Evolutionary conservation across 2,329 filamentous ascomycete genomes (phyloP), one percentile per base, ranked within the genome.

Genomic region (Xylariaceae sp.): DNA sequence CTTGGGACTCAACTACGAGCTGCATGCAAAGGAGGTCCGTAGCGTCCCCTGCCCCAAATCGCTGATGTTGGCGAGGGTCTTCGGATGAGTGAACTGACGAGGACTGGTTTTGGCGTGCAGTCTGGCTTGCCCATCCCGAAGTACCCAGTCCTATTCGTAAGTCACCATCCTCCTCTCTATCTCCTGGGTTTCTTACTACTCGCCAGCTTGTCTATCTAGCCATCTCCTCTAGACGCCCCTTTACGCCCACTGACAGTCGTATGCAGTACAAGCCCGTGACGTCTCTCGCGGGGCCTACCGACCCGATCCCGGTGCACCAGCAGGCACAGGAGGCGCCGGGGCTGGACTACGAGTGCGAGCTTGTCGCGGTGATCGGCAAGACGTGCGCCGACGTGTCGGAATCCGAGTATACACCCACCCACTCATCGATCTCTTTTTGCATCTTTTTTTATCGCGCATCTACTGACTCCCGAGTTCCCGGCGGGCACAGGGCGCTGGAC

Each of bases 341-440:
- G 0, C 61, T 86, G 13, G 84, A 89, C 59, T 89, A 89, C 57
- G 84, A 90, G 60, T 85, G 81, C 54, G 84, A 90, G 60, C 68
- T 90, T 5, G 80, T 87, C 11, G 67, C 77, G 23, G 65, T 89
- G 7, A 85, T 89, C 42, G 80, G 81, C 16, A 80, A 78, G 56
- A 63, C 71, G 39, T 80, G 77, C 39, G 59, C 64, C 27, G 70
- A 87, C 51, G 77, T 89, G 10, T 56, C 75, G 2, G 79, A 83
- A 58, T 64, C 65, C 2, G 58, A 73, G 15, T n/a, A n/a, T n/a
- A n/a, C n/a, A n/a, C n/a, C n/a, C n/a, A n/a, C n/a, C n/a, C n/a
- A n/a, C n/a, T n/a, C n/a, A n/a, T n/a, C n/a, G n/a, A n/a, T n/a
- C n/a, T n/a, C n/a, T n/a, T n/a, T n/a, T n/a, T n/a, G n/a, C n/a